Conservation (phyloP, 2,329 filamentous ascomycete genomes). For the Penicillium corylophilum region DNA sequence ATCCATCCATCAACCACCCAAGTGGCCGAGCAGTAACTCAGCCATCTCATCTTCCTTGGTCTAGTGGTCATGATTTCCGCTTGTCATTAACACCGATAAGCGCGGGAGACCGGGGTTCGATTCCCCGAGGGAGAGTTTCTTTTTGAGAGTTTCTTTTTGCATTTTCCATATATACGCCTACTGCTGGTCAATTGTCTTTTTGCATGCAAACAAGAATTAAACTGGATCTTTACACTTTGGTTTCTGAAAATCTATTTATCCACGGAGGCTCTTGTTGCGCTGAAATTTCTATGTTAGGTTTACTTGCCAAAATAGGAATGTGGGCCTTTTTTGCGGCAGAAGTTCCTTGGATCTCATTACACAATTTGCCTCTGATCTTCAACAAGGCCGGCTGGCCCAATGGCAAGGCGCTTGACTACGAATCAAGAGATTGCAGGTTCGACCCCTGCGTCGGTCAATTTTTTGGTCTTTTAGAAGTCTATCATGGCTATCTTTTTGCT, state of each 20-base stretch:
- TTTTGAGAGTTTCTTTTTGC: slow-evolving; percentile 16
- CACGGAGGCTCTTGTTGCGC: too few species aligned
- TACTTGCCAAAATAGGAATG: not conserved
- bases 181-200: not conserved
- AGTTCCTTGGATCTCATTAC: not conserved
- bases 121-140: slow-evolving; percentile 38
- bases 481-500: not conserved
- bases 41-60: slow-evolving; percentile 30
- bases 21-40: not conserved
- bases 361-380: not conserved
- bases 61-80: slow-evolving; percentile 44
- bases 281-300: not conserved
- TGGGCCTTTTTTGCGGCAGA: not conserved
- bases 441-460: slow-evolving; percentile 41
- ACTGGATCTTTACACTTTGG: too few species aligned
- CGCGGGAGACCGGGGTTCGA: slow-evolving; percentile 42
- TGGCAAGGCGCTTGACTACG: slow-evolving; percentile 55
- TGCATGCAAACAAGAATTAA: not conserved
- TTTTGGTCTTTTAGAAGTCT: slow-evolving; percentile 4
- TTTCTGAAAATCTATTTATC: too few species aligned
- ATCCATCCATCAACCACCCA: not conserved
- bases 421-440: slow-evolving; percentile 54
- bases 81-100: slow-evolving; percentile 35
- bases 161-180: not conserved
- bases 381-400: slow-evolving; percentile 42